Evolutionary conservation across 441 rosid genomes (phyloP), one percentile per base, ranked within the genome.

Genomic region (Sinapis alba): DNA sequence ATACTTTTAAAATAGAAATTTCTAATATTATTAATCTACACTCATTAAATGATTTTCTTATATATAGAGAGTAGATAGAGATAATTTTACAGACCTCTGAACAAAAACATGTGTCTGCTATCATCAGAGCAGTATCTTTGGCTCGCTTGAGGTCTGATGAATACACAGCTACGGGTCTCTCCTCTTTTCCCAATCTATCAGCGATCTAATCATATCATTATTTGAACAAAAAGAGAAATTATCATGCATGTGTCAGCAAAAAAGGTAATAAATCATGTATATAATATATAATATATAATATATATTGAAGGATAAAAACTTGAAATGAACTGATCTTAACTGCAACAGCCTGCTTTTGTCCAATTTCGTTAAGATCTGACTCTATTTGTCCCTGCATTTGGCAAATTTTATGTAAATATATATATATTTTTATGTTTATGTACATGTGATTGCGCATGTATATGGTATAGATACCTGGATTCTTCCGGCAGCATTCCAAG

Each of bases 401-500:
- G 2, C 9, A 43, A 53, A 1, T 56, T 56, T 56, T 32, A 76
- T 45, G 68, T 54, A 34, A 34, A 10, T n/a, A n/a, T 32, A 34
- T 19, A 15, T 60, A 27, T n/a, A 19, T 27, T 0, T 18, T n/a
- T 32, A 34, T 19, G 26, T 60, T 20, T 6, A 19, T 43, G 20
- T 24, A 24, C 15, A 57, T 63, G 18, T 3, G 34, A 24, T 23
- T 26, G 30, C 24, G 20, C 62, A 23, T 60, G 2, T 7, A 43
- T 11, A n/a, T 16, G 58, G n/a, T 15, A 61, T 9, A 54, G 3
- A 34, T 41, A 84, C 90, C 88, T 89, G 90, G 79, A 89, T 78
- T 78, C 87, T 78, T 57, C 88, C 86, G 12, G 82, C 84, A 59
- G 85, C 86, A 82, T 87, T 89, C 94, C 93, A 87, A 43, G 78